These are phyloP conservation scores for Thymus mandschuricus DNA, from an alignment of 257 asterid species.

Conservation along the genomic window DNA sequence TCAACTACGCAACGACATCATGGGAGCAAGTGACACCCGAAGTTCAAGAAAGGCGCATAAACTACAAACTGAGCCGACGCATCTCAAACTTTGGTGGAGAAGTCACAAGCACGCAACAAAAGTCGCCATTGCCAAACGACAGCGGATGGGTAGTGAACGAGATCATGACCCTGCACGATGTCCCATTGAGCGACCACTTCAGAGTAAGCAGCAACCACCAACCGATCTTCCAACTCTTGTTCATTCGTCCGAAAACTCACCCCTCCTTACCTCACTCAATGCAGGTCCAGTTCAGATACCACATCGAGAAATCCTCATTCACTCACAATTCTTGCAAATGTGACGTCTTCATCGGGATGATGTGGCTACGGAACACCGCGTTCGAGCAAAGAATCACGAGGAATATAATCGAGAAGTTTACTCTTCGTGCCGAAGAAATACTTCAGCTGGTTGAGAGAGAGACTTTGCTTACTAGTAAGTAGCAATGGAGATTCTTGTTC, in stretches of 20 bases:
- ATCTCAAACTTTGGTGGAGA: slow-evolving; percentile 83
- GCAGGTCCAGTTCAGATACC: slow-evolving; percentile 73
- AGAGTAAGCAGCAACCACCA: slow-evolving; percentile 47
- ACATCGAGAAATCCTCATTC: slow-evolving; percentile 48
- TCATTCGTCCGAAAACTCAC: neutral
- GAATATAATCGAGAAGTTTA: slow-evolving; percentile 59
- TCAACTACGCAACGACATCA: slow-evolving; percentile 57
- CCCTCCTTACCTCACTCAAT: neutral
- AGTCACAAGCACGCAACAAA: slow-evolving; percentile 76
- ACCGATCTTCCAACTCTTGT: neutral
- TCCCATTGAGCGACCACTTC: slow-evolving; percentile 72
- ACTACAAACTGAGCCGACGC: slow-evolving; percentile 69
- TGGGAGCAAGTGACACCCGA: slow-evolving; percentile 58
- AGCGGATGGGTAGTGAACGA: slow-evolving; percentile 70
- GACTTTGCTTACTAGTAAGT: slow-evolving; percentile 46
- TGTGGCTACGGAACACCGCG: slow-evolving; percentile 68
- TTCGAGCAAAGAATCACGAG: slow-evolving; percentile 69
- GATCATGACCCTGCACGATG: slow-evolving; percentile 67
- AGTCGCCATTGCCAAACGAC: slow-evolving; percentile 41
- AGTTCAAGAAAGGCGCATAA: slow-evolving; percentile 55
- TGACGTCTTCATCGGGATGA: slow-evolving; percentile 62
- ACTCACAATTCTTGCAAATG: slow-evolving; percentile 60
- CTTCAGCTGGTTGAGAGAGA: slow-evolving; percentile 61
- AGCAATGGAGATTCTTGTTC: slow-evolving; percentile 5
- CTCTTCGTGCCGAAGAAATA: slow-evolving; percentile 56